These are phyloP conservation scores for Fusarium multiceps DNA, from an alignment of 2,329 filamentous ascomycete species.

Conservation along the genomic window DNA sequence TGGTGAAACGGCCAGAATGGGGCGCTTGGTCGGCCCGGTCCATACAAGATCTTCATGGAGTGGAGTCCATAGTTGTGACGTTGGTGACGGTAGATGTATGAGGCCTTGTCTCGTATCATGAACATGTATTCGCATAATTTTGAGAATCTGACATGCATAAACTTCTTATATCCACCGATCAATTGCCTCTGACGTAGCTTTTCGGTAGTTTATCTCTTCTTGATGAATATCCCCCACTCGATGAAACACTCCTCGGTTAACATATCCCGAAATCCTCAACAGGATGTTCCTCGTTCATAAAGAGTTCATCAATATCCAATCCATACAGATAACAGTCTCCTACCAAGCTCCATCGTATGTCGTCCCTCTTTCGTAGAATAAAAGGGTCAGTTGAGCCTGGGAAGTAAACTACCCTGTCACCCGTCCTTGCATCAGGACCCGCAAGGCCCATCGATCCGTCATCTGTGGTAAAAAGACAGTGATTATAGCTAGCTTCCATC, in stretches of 20 bases:
- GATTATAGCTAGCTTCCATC: conserved; percentile 4
- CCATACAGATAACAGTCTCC: conserved; percentile 24
- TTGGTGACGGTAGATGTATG: too few relatives aligned
- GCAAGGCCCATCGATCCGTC: conserved; percentile 13
- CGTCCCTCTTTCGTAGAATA: not conserved
- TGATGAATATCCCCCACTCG: not conserved
- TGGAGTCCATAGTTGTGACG: not conserved
- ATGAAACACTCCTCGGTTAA: not conserved
- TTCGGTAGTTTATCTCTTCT: not conserved
- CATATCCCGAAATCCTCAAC: conserved; percentile 10
- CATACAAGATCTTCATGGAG: not conserved
- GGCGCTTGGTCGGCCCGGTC: not conserved
- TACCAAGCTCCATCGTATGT: not conserved
- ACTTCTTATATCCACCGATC: too few relatives aligned
- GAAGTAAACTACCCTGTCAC: conserved; percentile 1
- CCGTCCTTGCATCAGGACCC: not conserved
- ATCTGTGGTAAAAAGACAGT: conserved; percentile 14
- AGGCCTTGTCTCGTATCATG: not conserved
- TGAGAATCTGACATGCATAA: not conserved
- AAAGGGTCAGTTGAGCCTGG: conserved; percentile 10
- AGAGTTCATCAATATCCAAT: conserved; percentile 1
- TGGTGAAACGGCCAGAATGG: not conserved
- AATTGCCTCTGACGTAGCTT: not conserved
- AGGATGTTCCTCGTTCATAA: conserved; percentile 4
- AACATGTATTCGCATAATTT: not conserved